Evolutionary conservation across 2,329 filamentous ascomycete genomes (phyloP).

Genomic region (Aspergillus sojae): DNA sequence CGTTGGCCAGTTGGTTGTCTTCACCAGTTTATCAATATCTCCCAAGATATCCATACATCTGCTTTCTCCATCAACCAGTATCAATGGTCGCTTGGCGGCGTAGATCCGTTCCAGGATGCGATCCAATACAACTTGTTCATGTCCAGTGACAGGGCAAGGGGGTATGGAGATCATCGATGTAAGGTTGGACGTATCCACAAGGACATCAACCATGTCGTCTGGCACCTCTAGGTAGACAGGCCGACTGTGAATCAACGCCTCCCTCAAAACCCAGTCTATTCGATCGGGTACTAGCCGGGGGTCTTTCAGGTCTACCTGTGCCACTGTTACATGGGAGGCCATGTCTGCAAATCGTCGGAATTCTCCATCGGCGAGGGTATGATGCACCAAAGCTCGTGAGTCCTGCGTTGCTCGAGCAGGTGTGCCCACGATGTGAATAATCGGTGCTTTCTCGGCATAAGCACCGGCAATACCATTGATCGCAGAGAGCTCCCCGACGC

Average conservation of each 20-base stretch:
- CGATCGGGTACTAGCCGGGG: slow-evolving; percentile 49
- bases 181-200: slow-evolving; percentile 24
- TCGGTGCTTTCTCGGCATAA: slow-evolving; percentile 70
- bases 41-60: slow-evolving; percentile 45
- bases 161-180: slow-evolving; percentile 20
- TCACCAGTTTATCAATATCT: slow-evolving; percentile 47
- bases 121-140: slow-evolving; percentile 27
- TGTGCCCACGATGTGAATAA: slow-evolving; percentile 64
- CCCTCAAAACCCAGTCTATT: slow-evolving; percentile 55
- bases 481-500: slow-evolving; percentile 67
- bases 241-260: slow-evolving; percentile 56
- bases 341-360: slow-evolving; percentile 56
- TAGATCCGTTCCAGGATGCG: slow-evolving; percentile 48
- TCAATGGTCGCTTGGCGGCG: slow-evolving; percentile 50
- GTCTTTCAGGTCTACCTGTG: slow-evolving; percentile 53
- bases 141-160: background rate
- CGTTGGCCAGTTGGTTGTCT: slow-evolving; percentile 50
- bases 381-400: slow-evolving; percentile 55
- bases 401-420: slow-evolving; percentile 50
- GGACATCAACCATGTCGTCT: slow-evolving; percentile 51
- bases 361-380: slow-evolving; percentile 66
- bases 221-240: slow-evolving; percentile 61
- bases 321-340: slow-evolving; percentile 53
- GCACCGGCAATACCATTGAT: slow-evolving; percentile 73
- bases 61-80: slow-evolving; percentile 57